A percentile compares a stretch with the other conserved stretches of the same genome.
phyloP scores from a whole-genome alignment of 2,329 filamentous ascomycete genomes.

The Cladosporium halotolerans region DNA sequence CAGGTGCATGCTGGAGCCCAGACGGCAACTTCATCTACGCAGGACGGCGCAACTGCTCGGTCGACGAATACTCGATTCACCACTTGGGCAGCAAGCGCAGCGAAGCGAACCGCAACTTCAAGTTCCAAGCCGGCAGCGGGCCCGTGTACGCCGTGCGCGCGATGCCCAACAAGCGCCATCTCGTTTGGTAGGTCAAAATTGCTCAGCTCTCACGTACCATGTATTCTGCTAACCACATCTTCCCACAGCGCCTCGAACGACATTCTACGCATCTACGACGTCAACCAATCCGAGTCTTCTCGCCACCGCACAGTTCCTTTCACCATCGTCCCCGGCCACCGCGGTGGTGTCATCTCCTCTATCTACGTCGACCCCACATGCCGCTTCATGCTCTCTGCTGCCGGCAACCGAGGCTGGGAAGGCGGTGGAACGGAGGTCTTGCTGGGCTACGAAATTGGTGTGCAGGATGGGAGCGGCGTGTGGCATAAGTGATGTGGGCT shows the following conservation, averaged over 20 bases:
- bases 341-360: constrained; percentile 80
- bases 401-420: constrained; percentile 92
- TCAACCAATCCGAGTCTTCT: constrained; percentile 59
- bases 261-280: constrained; percentile 86
- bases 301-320: constrained; percentile 77
- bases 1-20: constrained; percentile 93
- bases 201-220: not conserved
- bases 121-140: constrained; percentile 82
- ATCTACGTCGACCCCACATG: constrained; percentile 84
- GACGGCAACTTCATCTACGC: constrained; percentile 95
- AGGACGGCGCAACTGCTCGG: constrained; percentile 81
- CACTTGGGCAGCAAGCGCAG: constrained; percentile 56
- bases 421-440: constrained; percentile 82
- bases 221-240: not conserved
- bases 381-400: constrained; percentile 84
- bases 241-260: constrained; percentile 72
- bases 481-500: constrained; percentile 18
- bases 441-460: constrained; percentile 82
- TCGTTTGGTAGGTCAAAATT: constrained; percentile 62
- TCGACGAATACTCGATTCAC: constrained; percentile 89
- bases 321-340: constrained; percentile 86
- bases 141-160: constrained; percentile 79
- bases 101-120: constrained; percentile 70
- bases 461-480: constrained; percentile 24
- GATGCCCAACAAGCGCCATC: constrained; percentile 88